Evolutionary conservation across 345 rosid genomes (phyloP).

Genomic region (Psidium friedrichsthalianum): DNA sequence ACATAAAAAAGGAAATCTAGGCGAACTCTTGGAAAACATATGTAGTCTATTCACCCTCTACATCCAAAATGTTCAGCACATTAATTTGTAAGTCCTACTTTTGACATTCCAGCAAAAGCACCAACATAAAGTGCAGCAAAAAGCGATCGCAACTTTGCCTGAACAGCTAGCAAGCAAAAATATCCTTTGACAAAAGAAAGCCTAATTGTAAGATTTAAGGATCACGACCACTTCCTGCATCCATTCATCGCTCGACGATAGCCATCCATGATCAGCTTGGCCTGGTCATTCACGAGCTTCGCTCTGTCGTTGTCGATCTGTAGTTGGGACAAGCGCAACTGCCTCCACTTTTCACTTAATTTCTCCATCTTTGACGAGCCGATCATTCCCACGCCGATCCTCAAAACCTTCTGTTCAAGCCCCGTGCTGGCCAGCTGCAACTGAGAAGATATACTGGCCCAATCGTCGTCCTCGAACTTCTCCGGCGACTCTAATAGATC

Average conservation of each 20-base stretch:
- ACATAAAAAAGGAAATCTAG: too few relatives aligned
- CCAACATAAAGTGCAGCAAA: background rate
- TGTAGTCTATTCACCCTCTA: background rate
- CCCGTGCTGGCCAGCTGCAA: background rate
- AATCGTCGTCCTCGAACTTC: background rate
- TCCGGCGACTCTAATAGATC: background rate
- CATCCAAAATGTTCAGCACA: background rate
- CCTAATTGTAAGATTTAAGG: background rate
- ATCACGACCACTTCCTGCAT: background rate
- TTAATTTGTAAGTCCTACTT: background rate
- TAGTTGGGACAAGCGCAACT: background rate
- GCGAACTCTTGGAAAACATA: background rate
- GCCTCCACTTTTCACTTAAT: background rate
- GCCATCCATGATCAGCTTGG: background rate
- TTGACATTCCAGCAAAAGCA: background rate
- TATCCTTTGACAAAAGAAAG: background rate
- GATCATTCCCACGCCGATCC: background rate
- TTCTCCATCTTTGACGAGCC: background rate
- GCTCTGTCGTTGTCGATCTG: background rate
- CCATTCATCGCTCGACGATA: background rate
- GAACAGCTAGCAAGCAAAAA: background rate
- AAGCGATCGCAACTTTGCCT: too few relatives aligned
- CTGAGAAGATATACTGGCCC: background rate
- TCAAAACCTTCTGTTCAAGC: background rate
- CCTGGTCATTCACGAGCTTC: background rate